phyloP scores from a whole-genome alignment of 2,329 filamentous ascomycete genomes.

The Trichoderma oligosporum region DNA sequence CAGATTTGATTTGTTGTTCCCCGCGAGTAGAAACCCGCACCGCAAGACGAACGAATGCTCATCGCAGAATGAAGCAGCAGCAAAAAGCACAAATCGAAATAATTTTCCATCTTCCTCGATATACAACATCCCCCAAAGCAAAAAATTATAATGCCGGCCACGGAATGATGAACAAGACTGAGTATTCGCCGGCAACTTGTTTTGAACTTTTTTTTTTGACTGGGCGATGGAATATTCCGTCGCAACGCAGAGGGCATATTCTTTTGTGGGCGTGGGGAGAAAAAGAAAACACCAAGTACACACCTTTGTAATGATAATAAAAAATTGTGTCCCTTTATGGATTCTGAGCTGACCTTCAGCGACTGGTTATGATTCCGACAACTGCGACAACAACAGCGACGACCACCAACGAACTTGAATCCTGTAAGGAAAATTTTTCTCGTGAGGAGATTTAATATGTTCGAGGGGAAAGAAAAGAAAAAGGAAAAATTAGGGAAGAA shows the following conservation, averaged over 20 bases:
- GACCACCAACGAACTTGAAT: constrained; percentile 10
- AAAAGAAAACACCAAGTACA: neutral
- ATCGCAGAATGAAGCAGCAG: neutral
- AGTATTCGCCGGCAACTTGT: neutral
- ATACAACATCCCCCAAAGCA: neutral
- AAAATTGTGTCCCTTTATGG: neutral
- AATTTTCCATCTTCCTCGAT: neutral
- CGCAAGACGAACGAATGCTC: neutral
- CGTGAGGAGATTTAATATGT: constrained; percentile 12
- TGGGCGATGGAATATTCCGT: neutral
- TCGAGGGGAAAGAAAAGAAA: constrained; percentile 13
- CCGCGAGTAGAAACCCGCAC: neutral
- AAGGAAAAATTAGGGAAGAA: constrained; percentile 3
- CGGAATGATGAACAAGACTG: neutral
- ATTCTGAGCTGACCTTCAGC: neutral
- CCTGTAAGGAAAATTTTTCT: constrained; percentile 17
- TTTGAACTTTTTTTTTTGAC: constrained; percentile 12
- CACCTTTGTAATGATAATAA: constrained; percentile 1
- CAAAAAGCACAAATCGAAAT: neutral
- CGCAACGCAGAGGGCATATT: neutral
- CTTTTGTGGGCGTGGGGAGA: neutral
- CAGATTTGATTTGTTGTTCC: neutral
- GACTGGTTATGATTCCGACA: constrained; percentile 4
- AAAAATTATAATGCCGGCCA: neutral
- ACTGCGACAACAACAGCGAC: constrained; percentile 19